Evolutionary conservation across 176 grass and related monocot genomes (phyloP).

Genomic region (Saccharum spontaneum): DNA sequence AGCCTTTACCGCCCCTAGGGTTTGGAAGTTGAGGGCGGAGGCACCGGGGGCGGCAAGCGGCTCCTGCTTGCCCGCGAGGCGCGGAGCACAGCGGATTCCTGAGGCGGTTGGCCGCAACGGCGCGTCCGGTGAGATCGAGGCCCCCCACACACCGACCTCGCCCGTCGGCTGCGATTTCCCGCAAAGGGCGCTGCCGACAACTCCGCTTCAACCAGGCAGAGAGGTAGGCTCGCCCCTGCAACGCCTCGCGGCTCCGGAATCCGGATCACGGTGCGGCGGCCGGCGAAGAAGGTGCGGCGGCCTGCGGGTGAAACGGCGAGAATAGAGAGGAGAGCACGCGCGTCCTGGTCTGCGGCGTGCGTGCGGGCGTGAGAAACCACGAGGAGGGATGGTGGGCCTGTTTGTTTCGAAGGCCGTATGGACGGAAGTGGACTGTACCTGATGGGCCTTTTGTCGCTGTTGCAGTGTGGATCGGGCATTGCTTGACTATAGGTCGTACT

Average conservation of each 20-base stretch:
- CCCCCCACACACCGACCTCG: background rate
- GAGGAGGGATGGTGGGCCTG: background rate
- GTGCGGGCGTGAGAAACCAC: background rate
- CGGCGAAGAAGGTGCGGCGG: background rate
- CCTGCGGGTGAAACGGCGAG: background rate
- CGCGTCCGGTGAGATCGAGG: background rate
- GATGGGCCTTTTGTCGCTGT: background rate
- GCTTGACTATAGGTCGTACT: background rate
- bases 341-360: background rate
- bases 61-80: background rate
- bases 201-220: background rate
- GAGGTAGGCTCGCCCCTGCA: background rate
- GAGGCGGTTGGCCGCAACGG: background rate
- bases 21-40: background rate
- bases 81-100: background rate
- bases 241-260: background rate
- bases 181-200: background rate
- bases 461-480: background rate
- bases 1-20: conserved; percentile 2
- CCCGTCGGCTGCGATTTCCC: background rate
- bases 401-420: background rate
- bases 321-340: background rate
- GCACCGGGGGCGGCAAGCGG: background rate
- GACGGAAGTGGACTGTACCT: background rate
- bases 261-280: background rate